Evolutionary conservation across 2,329 filamentous ascomycete genomes (phyloP).

Genomic region (Xylariomycetidae sp.): DNA sequence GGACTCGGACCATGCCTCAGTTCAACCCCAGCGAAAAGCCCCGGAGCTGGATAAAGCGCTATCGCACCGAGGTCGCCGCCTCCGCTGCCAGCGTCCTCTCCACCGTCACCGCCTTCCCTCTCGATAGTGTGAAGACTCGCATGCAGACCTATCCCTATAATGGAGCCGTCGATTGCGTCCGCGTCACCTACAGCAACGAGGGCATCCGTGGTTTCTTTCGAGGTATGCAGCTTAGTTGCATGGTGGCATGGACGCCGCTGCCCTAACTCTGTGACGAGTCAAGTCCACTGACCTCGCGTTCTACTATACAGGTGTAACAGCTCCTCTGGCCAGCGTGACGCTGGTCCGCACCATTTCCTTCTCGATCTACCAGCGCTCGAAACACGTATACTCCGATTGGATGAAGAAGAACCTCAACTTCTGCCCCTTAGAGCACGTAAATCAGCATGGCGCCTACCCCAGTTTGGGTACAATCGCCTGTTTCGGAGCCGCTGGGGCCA

Average conservation of each 20-base stretch:
- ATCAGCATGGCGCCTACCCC: conserved; percentile 63
- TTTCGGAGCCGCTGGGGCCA: conserved; percentile 72
- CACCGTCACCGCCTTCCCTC: conserved; percentile 74
- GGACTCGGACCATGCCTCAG: conserved; percentile 39
- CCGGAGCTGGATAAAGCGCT: conserved; percentile 60
- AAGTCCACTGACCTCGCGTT: conserved; percentile 16
- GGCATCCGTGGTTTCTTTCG: conserved; percentile 73
- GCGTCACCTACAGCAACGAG: conserved; percentile 69
- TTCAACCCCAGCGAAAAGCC: conserved; percentile 26
- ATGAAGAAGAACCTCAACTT: conserved; percentile 60
- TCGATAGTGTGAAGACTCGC: conserved; percentile 84
- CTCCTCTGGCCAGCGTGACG: conserved; percentile 74
- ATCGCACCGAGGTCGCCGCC: conserved; percentile 75
- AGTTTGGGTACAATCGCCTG: conserved; percentile 67
- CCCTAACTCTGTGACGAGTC: neutral
- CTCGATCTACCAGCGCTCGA: conserved; percentile 72
- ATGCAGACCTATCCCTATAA: conserved; percentile 82
- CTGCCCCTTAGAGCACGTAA: conserved; percentile 69
- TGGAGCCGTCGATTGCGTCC: conserved; percentile 68
- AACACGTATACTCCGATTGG: conserved; percentile 66
- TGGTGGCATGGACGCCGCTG: conserved; percentile 4
- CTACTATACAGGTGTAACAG: conserved; percentile 58
- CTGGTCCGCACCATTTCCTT: conserved; percentile 73
- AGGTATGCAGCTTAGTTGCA: no score
- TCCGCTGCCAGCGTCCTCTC: conserved; percentile 72